A percentile compares a stretch with the other conserved stretches of the same genome.
Conservation (phyloP, 495 filamentous ascomycete species). For the Xanthoparmelia taractica region DNA sequence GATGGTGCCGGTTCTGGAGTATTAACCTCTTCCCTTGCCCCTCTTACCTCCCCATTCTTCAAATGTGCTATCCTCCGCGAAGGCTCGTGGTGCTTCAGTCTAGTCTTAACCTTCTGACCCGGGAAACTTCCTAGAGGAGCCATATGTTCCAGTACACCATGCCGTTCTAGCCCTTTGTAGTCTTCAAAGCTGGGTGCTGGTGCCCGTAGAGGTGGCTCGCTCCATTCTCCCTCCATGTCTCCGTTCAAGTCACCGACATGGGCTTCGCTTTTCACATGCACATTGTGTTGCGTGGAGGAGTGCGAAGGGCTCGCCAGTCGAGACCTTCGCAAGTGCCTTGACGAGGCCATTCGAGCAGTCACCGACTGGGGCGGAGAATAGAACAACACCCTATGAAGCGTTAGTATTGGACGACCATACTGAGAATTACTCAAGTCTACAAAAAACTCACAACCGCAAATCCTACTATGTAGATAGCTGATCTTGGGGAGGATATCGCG, state of each 20-base stretch:
- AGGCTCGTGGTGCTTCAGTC: constrained; percentile 29
- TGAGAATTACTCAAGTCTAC: background rate
- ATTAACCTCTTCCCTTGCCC: constrained; percentile 24
- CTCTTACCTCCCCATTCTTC: constrained; percentile 26
- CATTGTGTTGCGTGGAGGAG: constrained; percentile 32
- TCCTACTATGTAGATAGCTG: background rate
- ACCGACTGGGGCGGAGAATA: constrained; percentile 32
- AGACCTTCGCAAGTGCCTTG: constrained; percentile 26
- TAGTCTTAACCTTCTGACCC: constrained; percentile 39
- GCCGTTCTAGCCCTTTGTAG: constrained; percentile 46
- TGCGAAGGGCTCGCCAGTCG: constrained; percentile 49
- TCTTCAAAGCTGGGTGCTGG: constrained; percentile 66
- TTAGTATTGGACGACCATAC: constrained; percentile 12
- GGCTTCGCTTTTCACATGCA: constrained; percentile 25
- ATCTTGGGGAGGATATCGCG: constrained; percentile 1
- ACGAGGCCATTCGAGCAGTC: constrained; percentile 39
- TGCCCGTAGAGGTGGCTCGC: constrained; percentile 58
- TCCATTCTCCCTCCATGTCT: constrained; percentile 50
- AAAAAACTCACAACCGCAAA: constrained; percentile 7
- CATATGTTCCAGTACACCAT: constrained; percentile 64
- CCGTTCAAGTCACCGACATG: constrained; percentile 27
- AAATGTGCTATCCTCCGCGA: constrained; percentile 16
- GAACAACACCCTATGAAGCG: constrained; percentile 6
- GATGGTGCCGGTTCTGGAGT: constrained; percentile 28
- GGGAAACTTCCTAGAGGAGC: constrained; percentile 58